Evolutionary conservation across 257 asterid genomes (phyloP).

Genomic region (Nyctanthes arbortristis): DNA sequence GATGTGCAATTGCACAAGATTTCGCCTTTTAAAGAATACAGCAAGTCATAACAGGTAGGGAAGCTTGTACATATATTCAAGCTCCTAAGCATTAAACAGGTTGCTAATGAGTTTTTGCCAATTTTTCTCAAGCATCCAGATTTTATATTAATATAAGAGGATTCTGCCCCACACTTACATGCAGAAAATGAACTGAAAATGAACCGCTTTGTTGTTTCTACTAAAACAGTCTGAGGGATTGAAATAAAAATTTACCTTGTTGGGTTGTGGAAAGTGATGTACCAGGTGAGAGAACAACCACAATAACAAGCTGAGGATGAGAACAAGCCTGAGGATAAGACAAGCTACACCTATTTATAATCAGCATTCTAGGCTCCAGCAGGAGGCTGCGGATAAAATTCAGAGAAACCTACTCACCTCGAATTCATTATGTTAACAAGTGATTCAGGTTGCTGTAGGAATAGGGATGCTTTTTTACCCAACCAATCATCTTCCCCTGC

Average conservation of each 20-base stretch:
- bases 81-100: background rate
- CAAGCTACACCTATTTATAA: too few species aligned
- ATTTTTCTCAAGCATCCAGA: background rate
- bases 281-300: too few species aligned
- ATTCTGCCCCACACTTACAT: background rate
- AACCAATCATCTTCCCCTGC: constrained; percentile 27
- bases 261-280: too few species aligned
- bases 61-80: background rate
- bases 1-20: background rate
- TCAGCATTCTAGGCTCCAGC: background rate
- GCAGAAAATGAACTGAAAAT: too few species aligned
- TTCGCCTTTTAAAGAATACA: background rate
- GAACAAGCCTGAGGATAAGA: too few species aligned
- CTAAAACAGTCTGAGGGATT: background rate
- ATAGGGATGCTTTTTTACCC: background rate
- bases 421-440: background rate
- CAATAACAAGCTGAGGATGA: too few species aligned
- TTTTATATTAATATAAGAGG: background rate
- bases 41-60: background rate
- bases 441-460: background rate
- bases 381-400: background rate
- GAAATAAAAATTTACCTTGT: background rate
- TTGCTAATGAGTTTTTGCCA: background rate
- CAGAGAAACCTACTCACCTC: background rate
- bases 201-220: background rate